Evolutionary conservation across 2,329 filamentous ascomycete species (phyloP).

Genomic region (Cercospora zeae-maydis): DNA sequence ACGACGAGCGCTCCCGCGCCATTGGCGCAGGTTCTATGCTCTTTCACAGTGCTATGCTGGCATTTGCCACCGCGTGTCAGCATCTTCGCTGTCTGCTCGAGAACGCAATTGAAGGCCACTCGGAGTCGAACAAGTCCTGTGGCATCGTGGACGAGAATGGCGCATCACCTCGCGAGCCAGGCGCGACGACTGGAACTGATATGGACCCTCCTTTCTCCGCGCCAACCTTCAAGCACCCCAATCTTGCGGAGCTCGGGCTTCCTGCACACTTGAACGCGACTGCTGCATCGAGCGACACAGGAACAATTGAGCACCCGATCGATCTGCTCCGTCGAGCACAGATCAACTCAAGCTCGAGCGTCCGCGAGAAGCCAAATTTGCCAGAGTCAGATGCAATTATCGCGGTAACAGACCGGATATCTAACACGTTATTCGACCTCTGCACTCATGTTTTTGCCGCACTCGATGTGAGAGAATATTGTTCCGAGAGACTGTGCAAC

Average conservation of each 20-base stretch:
- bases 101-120: background rate
- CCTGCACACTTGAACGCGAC: background rate
- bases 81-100: background rate
- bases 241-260: background rate
- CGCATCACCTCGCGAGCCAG: background rate
- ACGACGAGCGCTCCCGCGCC: background rate
- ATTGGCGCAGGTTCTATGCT: background rate
- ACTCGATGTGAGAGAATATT: constrained; percentile 5
- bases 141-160: background rate
- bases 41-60: constrained; percentile 5
- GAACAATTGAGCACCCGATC: background rate
- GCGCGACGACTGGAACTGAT: background rate
- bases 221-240: background rate
- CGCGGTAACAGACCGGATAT: background rate
- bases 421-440: background rate
- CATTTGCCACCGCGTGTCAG: background rate
- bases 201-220: background rate
- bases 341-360: background rate
- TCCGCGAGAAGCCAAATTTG: background rate
- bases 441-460: constrained; percentile 5
- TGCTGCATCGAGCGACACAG: background rate
- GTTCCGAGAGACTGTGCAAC: background rate
- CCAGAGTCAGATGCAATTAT: background rate
- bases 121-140: background rate
- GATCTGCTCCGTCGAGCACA: background rate